Base-by-base conservation (phyloP, 371 early-diverging fungal genomes). In the Haplosporangium sp. region DNA sequence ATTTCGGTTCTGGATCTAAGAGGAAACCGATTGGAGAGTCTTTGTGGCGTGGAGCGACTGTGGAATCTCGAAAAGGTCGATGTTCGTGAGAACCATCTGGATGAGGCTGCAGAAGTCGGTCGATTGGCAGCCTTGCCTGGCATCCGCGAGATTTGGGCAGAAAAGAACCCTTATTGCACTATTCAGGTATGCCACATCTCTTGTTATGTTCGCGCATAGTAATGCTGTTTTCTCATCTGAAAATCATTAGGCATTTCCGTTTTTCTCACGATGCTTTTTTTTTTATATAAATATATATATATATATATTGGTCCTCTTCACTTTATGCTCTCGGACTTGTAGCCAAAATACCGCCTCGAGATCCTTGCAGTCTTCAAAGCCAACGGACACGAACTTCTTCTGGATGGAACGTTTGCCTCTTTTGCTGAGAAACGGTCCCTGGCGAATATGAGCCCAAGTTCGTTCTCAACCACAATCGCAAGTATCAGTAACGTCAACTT, bases 11-110 rank as follows among this genome's bases (percentile, higher is more conserved):
- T 93, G 20, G 85, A 89, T 57, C 67, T 93, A 41, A 82, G 89
- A 55, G 87, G 86, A 18, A 93, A 93, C 67, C 84, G 86, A 13
- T 59, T 93, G 23, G 79, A 84, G 0, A 79, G 86, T n/a, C 71
- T 93, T 23, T 84, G 86, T 16, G 93, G 93, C 6, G 55, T 92
- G 66, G 89, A 90, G 65, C 81, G 91, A 37, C 71, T 93, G 42
- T 91, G 88, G 87, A 89, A 91, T 8, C 75, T 93, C 55, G 91
- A 92, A 55, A 81, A 83, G 54, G 59, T 93, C 23, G 92, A 93
- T 67, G 68, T 93, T 16, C 76, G 91, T 7, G 87, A 89, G 40
- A 93, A 93, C 60, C 83, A 80, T n/a, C 81, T 93, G 36, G 86
- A 83, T 6, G 90, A 90, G 42, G 79, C 82, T 18, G 85, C 81